phyloP scores from a whole-genome alignment of 1,139 yeast genomes.

The Pichia sp. region DNA sequence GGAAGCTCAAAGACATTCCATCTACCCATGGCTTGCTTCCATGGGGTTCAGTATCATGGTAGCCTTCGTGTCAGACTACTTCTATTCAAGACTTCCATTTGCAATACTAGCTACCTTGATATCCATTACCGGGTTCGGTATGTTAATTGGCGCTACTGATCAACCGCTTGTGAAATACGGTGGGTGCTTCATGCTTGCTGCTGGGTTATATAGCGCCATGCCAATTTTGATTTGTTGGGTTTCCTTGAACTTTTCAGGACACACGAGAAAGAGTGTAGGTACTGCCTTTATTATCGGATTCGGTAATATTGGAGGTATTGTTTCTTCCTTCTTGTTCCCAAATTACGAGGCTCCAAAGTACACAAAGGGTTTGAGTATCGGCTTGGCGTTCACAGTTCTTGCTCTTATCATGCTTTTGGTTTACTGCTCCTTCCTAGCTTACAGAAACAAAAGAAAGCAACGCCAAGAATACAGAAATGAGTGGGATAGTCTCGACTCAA shows the following conservation, averaged over 20 bases:
- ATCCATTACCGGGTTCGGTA: slow-evolving; percentile 54
- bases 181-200: slow-evolving; percentile 65
- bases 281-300: slow-evolving; percentile 77
- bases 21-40: slow-evolving; percentile 72
- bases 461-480: slow-evolving; percentile 36
- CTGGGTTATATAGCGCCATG: slow-evolving; percentile 70
- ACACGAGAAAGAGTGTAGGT: slow-evolving; percentile 65
- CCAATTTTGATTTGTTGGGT: slow-evolving; percentile 73
- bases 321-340: slow-evolving; percentile 61
- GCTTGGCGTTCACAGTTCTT: slow-evolving; percentile 51
- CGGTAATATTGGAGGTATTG: slow-evolving; percentile 81
- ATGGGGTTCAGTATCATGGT: slow-evolving; percentile 51
- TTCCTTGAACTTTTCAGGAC: slow-evolving; percentile 65
- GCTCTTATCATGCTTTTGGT: slow-evolving; percentile 43
- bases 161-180: slow-evolving; percentile 50
- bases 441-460: slow-evolving; percentile 42
- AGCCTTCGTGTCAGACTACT: slow-evolving; percentile 47
- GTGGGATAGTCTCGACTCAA: slow-evolving; percentile 43
- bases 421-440: slow-evolving; percentile 42
- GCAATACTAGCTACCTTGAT: slow-evolving; percentile 39
- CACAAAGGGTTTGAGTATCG: slow-evolving; percentile 49
- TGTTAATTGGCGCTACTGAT: slow-evolving; percentile 39
- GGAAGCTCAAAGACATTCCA: slow-evolving; percentile 61
- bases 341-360: slow-evolving; percentile 55
- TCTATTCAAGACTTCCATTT: slow-evolving; percentile 47